Conservation (phyloP, 805 yeast genomes). For the Kluyveromyces aestuarii region DNA sequence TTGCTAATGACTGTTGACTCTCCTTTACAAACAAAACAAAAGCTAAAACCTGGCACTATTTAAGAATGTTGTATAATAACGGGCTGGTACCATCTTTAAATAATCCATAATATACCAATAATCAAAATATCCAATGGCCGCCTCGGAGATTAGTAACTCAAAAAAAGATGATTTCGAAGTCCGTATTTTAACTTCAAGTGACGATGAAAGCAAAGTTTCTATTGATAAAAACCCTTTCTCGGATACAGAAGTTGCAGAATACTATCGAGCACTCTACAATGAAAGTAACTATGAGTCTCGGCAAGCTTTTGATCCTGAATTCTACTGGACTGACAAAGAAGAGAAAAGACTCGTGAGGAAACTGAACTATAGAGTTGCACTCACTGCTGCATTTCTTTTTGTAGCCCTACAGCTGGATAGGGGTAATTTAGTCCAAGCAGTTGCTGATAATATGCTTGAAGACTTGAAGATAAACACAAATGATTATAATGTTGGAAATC, state of each 20-base stretch:
- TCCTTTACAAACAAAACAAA: too few species aligned
- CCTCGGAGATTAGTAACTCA: too few species aligned
- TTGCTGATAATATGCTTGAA: slow-evolving; percentile 44
- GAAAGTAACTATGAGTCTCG: slow-evolving; percentile 44
- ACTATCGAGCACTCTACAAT: slow-evolving; percentile 40
- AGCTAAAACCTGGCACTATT: too few species aligned
- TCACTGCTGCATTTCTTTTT: slow-evolving; percentile 51
- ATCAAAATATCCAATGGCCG: too few species aligned
- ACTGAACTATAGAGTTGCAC: slow-evolving; percentile 44
- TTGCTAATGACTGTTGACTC: too few species aligned
- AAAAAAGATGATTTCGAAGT: too few species aligned
- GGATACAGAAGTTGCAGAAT: slow-evolving; percentile 38
- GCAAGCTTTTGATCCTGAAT: slow-evolving; percentile 44
- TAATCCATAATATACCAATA: too few species aligned
- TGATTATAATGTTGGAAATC: slow-evolving; percentile 53
- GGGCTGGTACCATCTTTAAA: too few species aligned
- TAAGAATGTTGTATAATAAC: too few species aligned
- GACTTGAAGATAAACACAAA: slow-evolving; percentile 45
- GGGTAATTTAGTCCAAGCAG: slow-evolving; percentile 47
- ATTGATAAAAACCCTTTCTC: slow-evolving; percentile 11
- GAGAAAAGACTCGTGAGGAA: slow-evolving; percentile 40
- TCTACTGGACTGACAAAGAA: slow-evolving; percentile 44
- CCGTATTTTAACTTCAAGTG: too few species aligned
- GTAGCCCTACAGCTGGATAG: slow-evolving; percentile 49
- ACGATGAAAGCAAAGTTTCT: too few species aligned